A percentile compares a stretch with the other conserved stretches of the same genome.
Evolutionary conservation across 2,329 filamentous ascomycete species (phyloP).

Genomic region (Phialophora tarda): DNA sequence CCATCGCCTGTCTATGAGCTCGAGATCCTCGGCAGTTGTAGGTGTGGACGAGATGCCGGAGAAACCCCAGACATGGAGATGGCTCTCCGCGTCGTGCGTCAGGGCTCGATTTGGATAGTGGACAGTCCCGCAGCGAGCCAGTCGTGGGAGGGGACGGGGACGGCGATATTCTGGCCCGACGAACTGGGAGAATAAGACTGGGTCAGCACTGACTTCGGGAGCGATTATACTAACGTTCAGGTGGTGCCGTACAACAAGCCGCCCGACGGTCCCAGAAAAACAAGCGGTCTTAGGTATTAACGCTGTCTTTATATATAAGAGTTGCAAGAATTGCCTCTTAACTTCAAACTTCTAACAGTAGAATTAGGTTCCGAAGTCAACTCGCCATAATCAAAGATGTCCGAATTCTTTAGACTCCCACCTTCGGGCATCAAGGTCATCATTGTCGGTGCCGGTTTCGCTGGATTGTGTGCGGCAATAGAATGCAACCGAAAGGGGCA

Average conservation of each 20-base stretch:
- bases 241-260: no score
- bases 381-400: conserved; percentile 21
- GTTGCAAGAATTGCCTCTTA: not conserved
- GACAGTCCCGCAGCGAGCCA: conserved; percentile 3
- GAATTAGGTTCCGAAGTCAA: not conserved
- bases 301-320: not conserved
- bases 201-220: not conserved
- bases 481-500: conserved; percentile 41
- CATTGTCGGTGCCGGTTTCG: conserved; percentile 56
- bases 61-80: conserved; percentile 21
- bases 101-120: conserved; percentile 18
- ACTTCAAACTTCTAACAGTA: not conserved
- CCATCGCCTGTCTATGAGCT: conserved; percentile 9
- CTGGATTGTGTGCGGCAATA: conserved; percentile 45
- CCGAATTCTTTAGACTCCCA: conserved; percentile 35
- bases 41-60: conserved; percentile 15
- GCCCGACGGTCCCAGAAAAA: no score
- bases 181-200: not conserved
- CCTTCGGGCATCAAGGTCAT: conserved; percentile 56
- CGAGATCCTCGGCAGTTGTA: conserved; percentile 30
- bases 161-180: not conserved
- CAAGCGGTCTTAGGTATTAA: not conserved
- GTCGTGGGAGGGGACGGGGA: not conserved
- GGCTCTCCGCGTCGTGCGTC: not conserved
- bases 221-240: no score